These are phyloP conservation scores for Astragalus glycyphyllos DNA, from an alignment of 306 rosid species.

Conservation along the genomic window DNA sequence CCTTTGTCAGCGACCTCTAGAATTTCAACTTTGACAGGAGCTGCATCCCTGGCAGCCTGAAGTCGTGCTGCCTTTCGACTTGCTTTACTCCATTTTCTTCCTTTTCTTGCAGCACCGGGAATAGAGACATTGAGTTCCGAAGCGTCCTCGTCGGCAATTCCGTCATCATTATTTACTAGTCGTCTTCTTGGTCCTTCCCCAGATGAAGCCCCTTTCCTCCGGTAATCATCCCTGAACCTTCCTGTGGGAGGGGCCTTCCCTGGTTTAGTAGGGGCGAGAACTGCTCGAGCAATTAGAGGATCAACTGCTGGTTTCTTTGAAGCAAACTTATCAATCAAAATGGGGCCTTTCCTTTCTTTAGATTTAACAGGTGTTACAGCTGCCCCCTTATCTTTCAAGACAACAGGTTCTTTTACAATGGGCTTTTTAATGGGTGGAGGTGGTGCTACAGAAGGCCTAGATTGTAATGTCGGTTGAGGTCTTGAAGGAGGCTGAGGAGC, in stretches of 20 bases:
- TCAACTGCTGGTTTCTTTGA: constrained; percentile 74
- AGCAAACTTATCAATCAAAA: constrained; percentile 91
- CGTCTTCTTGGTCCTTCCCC: constrained; percentile 76
- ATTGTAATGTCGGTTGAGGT: constrained; percentile 73
- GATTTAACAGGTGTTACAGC: constrained; percentile 49
- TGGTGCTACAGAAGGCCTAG: constrained; percentile 72
- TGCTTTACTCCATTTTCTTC: constrained; percentile 98
- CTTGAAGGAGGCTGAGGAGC: constrained; percentile 58
- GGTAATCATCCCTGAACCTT: constrained; percentile 72
- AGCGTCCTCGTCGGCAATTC: constrained; percentile 65
- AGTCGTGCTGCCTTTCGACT: constrained; percentile 95
- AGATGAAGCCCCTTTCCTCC: constrained; percentile 66
- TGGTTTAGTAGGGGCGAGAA: constrained; percentile 78
- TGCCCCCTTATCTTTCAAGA: constrained; percentile 83
- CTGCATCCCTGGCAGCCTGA: constrained; percentile 96
- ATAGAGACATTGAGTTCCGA: constrained; percentile 76
- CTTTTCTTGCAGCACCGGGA: constrained; percentile 80
- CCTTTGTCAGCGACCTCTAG: constrained; percentile 84
- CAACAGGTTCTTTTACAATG: constrained; percentile 69
- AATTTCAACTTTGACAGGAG: constrained; percentile 97
- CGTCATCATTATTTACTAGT: constrained; percentile 49
- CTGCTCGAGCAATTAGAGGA: constrained; percentile 71
- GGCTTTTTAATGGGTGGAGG: constrained; percentile 69
- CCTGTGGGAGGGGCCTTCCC: constrained; percentile 76
- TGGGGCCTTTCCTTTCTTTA: constrained; percentile 73